Percentiles rank a stretch among this genome's conserved stretches.
Conservation (phyloP, 495 filamentous ascomycete genomes). For the Darksidea phi region DNA sequence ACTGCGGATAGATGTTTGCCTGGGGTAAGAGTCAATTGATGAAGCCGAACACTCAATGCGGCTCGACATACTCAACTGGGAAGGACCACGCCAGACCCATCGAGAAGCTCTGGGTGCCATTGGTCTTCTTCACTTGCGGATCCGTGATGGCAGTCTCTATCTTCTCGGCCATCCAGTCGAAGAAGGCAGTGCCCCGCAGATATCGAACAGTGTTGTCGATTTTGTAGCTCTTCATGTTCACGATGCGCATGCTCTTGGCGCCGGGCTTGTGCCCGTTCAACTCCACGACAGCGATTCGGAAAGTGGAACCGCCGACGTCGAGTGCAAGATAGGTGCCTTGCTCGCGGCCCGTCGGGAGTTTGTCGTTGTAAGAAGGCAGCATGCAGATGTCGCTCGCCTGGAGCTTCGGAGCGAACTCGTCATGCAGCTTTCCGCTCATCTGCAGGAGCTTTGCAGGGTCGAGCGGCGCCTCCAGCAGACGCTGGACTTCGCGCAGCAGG, state of each 20-base stretch:
- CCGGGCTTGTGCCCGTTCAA: conserved; percentile 48
- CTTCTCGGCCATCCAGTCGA: conserved; percentile 66
- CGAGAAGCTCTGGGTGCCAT: conserved; percentile 42
- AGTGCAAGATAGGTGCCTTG: conserved; percentile 60
- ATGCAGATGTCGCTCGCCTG: conserved; percentile 58
- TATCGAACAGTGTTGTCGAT: conserved; percentile 57
- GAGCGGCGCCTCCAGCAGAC: conserved; percentile 50
- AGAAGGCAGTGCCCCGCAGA: conserved; percentile 58
- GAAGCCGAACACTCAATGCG: not conserved
- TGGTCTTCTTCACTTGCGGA: conserved; percentile 35
- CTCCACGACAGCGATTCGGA: conserved; percentile 62
- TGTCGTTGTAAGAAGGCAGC: conserved; percentile 66
- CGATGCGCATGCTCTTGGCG: conserved; percentile 52
- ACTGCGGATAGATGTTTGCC: conserved; percentile 57
- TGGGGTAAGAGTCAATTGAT: conserved; percentile 26
- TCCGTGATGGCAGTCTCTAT: conserved; percentile 55
- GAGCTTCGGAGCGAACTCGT: conserved; percentile 57
- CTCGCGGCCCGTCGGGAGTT: conserved; percentile 60
- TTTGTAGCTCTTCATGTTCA: conserved; percentile 49
- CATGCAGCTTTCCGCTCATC: conserved; percentile 60
- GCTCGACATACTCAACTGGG: conserved; percentile 57
- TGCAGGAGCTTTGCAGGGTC: conserved; percentile 45
- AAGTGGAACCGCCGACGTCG: conserved; percentile 67
- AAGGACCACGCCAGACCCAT: conserved; percentile 71
- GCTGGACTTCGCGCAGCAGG: conserved; percentile 52